Conservation (phyloP, 1,139 yeast species). For the Magnusiomyces ingens region DNA sequence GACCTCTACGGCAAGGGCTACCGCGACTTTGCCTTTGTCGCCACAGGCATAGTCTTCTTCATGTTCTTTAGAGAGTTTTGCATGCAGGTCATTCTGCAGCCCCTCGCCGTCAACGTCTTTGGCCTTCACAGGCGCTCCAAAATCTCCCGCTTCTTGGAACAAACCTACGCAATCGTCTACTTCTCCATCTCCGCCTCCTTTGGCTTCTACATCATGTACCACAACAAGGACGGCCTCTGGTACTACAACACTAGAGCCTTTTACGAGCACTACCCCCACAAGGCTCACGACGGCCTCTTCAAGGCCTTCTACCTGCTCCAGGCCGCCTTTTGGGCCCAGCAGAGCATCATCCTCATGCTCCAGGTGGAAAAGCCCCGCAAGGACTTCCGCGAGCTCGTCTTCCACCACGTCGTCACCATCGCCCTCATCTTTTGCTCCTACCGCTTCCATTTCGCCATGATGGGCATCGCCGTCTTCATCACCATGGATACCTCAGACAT, state of each 20-base stretch:
- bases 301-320: slow-evolving; percentile 83
- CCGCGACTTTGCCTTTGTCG: slow-evolving; percentile 74
- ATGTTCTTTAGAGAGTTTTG: slow-evolving; percentile 85
- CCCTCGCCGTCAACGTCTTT: slow-evolving; percentile 46
- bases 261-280: slow-evolving; percentile 78
- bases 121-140: slow-evolving; percentile 57
- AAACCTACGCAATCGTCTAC: slow-evolving; percentile 75
- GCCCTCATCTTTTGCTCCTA: slow-evolving; percentile 85
- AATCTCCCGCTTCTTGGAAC: slow-evolving; percentile 83
- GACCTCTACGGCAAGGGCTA: slow-evolving; percentile 72
- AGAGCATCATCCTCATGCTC: slow-evolving; percentile 69
- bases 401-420: slow-evolving; percentile 90
- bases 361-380: slow-evolving; percentile 93
- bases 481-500: slow-evolving; percentile 96
- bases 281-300: slow-evolving; percentile 59
- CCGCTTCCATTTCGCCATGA: slow-evolving; percentile 92
- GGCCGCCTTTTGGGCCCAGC: slow-evolving; percentile 98
- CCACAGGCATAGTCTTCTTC: slow-evolving; percentile 76
- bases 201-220: slow-evolving; percentile 83
- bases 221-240: slow-evolving; percentile 64
- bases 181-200: slow-evolving; percentile 77
- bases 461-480: slow-evolving; percentile 83
- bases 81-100: slow-evolving; percentile 76
- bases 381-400: slow-evolving; percentile 82
- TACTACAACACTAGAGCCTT: slow-evolving; percentile 77